Evolutionary conservation across 2,329 filamentous ascomycete genomes (phyloP), one percentile per base, ranked within the genome.

Genomic region (Myriosclerotinia duriaeana): DNA sequence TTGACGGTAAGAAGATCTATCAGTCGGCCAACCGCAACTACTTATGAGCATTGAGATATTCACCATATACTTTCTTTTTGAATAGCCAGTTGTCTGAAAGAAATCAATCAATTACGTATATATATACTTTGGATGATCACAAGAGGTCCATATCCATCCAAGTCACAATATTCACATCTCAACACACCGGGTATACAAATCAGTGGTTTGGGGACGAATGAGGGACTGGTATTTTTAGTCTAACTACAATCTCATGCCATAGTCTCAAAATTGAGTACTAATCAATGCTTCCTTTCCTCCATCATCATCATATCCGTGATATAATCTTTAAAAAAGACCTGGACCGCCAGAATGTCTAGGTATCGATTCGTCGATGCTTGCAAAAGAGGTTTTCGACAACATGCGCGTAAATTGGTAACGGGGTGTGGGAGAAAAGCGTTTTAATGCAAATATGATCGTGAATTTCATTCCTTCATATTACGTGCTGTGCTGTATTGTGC

Each of bases 221-320:
- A 74, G 66, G 70, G 74, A 74, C 73, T 75, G 71, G 69, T 75
- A 75, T 76, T 76, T 61, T 50, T 74, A 74, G 72, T 76, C 74
- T 76, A 76, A 74, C 71, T 75, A 76, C 71, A 72, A 73, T 70
- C 65, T 71, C 65, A 71, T 70, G 69, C 64, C 68, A 70, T 59
- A 70, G 68, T 69, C 69, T 72, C 69, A 65, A 52, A 70, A 68
- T 66, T 64, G 64, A 72, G 68, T 67, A 68, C 70, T 64, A 64
- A 69, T 64, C 64, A 68, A 69, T 68, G 64, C 69, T 66, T 71
- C 69, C 69, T 67, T 69, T 72, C 72, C 71, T 70, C 69, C 72
- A 65, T 67, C 63, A 69, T 71, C 69, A 70, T 72, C 71, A 71
- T 65, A 67, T 73, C 69, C 70, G 70, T 72, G 71, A 71, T 68